Conservation (phyloP, 768 basidiomycete genomes). For the Russula sp. region DNA sequence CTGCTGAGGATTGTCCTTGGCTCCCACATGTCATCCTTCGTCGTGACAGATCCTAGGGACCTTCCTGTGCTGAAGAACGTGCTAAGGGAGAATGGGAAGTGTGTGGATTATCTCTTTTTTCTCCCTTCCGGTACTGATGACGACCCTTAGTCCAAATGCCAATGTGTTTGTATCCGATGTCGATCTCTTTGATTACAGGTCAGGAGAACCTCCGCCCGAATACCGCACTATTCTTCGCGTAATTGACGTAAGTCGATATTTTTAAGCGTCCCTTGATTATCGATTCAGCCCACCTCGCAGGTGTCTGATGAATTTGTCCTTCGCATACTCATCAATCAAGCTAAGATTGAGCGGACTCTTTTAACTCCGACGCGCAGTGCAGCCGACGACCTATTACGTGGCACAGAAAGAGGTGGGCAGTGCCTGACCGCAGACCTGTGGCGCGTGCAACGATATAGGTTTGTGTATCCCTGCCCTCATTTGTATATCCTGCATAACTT, state of each 20-base stretch:
- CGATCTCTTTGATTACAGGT: constrained; percentile 77
- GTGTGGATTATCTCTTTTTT: constrained; percentile 31
- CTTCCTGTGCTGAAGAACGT: constrained; percentile 54
- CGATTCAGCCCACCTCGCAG: constrained; percentile 41
- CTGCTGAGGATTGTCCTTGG: constrained; percentile 66
- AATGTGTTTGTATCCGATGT: constrained; percentile 62
- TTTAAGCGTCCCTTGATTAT: not conserved
- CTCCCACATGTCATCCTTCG: constrained; percentile 60
- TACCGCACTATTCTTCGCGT: constrained; percentile 78
- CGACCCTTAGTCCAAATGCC: constrained; percentile 41
- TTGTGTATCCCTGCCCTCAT: constrained; percentile 33
- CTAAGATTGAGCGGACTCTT: constrained; percentile 66
- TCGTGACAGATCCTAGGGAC: constrained; percentile 70
- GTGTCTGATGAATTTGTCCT: constrained; percentile 69
- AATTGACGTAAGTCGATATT: constrained; percentile 59
- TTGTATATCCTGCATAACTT: not conserved
- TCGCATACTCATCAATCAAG: constrained; percentile 76
- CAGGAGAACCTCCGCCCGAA: constrained; percentile 63
- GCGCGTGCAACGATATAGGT: constrained; percentile 64
- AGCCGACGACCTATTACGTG: constrained; percentile 53
- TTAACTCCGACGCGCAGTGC: constrained; percentile 62
- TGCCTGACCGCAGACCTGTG: constrained; percentile 66
- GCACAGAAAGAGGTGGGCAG: constrained; percentile 47
- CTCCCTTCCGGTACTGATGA: not conserved
- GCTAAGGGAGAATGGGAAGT: constrained; percentile 62